Percentiles rank a stretch among this genome's conserved stretches.
Conservation (phyloP, 2,329 filamentous ascomycete genomes). For the Colletotrichum magnum region DNA sequence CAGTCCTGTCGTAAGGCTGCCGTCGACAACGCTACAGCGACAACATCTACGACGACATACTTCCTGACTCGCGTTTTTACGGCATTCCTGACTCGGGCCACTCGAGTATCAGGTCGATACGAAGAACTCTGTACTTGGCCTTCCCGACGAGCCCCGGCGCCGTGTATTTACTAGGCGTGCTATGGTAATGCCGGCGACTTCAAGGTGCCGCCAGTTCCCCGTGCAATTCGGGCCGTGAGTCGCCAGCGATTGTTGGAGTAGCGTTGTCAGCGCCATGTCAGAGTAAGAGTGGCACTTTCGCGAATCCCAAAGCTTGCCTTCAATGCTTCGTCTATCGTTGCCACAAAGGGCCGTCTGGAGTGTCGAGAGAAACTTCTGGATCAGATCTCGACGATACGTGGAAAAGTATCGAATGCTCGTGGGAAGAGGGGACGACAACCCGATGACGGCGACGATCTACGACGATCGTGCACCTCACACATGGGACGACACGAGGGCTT, state of each 20-base stretch:
- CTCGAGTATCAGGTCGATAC: too few relatives aligned
- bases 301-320: conserved; percentile 2
- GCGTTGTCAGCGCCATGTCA: not conserved
- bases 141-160: not conserved
- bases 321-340: not conserved
- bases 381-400: conserved; percentile 24
- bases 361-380: conserved; percentile 32
- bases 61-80: conserved; percentile 7
- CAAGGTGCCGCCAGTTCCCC: too few relatives aligned
- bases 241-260: not conserved
- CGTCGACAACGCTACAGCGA: too few relatives aligned
- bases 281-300: conserved; percentile 1
- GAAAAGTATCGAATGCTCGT: conserved; percentile 18
- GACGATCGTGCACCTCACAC: conserved; percentile 22
- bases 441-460: conserved; percentile 29
- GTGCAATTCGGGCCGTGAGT: not conserved
- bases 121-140: not conserved
- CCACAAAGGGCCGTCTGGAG: conserved; percentile 12
- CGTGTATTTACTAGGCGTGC: not conserved
- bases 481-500: conserved; percentile 28
- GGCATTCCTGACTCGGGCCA: too few relatives aligned
- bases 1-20: too few relatives aligned
- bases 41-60: not conserved
- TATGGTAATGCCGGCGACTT: too few relatives aligned
- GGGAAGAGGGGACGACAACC: conserved; percentile 25